Base-by-base conservation (phyloP, 2,329 filamentous ascomycete genomes). In the Xylariaceae sp. region DNA sequence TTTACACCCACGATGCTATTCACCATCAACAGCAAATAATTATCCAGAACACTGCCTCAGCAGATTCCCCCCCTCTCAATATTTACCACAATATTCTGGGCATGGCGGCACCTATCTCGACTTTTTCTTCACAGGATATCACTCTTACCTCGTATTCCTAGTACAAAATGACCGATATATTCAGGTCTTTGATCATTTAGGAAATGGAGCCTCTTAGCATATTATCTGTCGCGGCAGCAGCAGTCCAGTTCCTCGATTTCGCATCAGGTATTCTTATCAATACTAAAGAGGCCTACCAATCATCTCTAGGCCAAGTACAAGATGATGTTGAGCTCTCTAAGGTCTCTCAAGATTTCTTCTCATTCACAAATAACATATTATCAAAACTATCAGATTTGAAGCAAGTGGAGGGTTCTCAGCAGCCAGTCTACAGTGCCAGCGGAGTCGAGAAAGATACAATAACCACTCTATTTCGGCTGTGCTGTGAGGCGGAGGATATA, bases 321-420 rank as follows among this genome's bases (percentile, higher is more conserved):
- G n/a, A 15, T 32, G 36, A 40, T 7, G 27, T 49, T 18, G 35
- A 49, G 15, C 36, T 49, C 13, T 40, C 18, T n/a, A 40, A 49
- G n/a, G 33, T 40, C 16, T 26, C 35, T 18, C 13, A 16, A 8
- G 35, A 37, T 27, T 40, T 37, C 23, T 23, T 26, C 3, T 32
- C 35, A 7, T 16, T 40, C 45, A 41, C 26, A 4, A 26, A 49
- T 5, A 32, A 16, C 5, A 10, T 21, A 10, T 37, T 18, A 10
- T 37, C 35, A 10, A 37, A 37, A 11, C 18, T 37, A 18, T 16
- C 35, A 18, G n/a, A 37, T 6, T 16, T 37, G 35, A 21, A 20
- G 35, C n/a, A 16, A 37, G n/a, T 20, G 6, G 35, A 18, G 7
- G 35, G 21, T 4, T 16, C 35, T 16, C 15, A 37, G 11, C 35